Evolutionary conservation across 208 protist genomes (phyloP).

Genomic region (Crithidia sp.): DNA sequence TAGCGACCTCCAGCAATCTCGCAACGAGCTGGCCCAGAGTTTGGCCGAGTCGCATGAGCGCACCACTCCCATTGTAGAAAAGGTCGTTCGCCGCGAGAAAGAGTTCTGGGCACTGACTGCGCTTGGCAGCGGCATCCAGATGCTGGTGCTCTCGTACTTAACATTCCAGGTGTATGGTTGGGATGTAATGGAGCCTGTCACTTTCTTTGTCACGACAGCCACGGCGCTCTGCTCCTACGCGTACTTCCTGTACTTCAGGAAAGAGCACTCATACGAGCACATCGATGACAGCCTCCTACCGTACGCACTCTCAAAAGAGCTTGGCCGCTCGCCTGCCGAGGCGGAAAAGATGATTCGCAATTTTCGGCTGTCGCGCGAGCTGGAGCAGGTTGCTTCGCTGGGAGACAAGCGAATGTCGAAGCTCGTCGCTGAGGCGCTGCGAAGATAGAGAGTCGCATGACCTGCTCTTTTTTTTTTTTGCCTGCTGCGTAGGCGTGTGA

Average conservation of each 20-base stretch:
- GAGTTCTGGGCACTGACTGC: conserved; percentile 74
- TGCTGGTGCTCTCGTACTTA: conserved; percentile 74
- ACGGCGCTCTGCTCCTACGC: conserved; percentile 58
- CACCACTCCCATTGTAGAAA: conserved; percentile 9
- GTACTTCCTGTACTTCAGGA: conserved; percentile 64
- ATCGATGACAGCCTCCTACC: conserved; percentile 62
- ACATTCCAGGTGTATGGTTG: conserved; percentile 82
- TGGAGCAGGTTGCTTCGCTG: conserved; percentile 20
- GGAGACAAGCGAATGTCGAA: conserved; percentile 25
- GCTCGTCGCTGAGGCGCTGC: conserved; percentile 11
- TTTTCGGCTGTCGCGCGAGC: conserved; percentile 25
- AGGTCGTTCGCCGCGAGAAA: conserved; percentile 34
- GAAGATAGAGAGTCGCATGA: background rate
- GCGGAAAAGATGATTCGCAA: conserved; percentile 27
- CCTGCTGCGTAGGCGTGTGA: too few relatives aligned
- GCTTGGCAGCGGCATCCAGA: conserved; percentile 66
- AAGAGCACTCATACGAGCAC: conserved; percentile 51
- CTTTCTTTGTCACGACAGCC: conserved; percentile 73
- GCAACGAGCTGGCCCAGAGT: background rate
- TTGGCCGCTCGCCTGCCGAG: conserved; percentile 13
- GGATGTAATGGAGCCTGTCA: conserved; percentile 87
- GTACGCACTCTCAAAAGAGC: conserved; percentile 37
- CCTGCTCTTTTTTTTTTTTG: background rate
- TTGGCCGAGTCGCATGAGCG: conserved; percentile 7
- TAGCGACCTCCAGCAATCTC: background rate